Evolutionary conservation across 192 early-diverging fungal genomes (phyloP).

Genomic region (Coemansia sp.): DNA sequence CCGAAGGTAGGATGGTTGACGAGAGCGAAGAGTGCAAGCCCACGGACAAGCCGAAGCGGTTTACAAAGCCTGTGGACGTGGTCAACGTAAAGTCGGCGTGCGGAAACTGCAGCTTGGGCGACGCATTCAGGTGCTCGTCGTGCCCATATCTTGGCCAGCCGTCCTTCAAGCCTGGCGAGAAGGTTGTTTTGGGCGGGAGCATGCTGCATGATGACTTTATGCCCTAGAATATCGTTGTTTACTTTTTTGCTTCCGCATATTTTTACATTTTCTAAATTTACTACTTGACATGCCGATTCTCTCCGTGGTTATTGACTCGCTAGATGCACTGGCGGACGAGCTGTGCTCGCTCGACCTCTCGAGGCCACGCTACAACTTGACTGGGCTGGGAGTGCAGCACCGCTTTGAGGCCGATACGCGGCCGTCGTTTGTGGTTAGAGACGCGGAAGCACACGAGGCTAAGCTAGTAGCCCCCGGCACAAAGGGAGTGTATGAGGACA

Average conservation of each 20-base stretch:
- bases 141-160: constrained; percentile 99
- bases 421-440: constrained; percentile 38
- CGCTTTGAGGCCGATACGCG: constrained; percentile 38
- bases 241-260: neutral
- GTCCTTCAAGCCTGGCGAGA: constrained; percentile 92
- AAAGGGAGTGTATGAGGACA: constrained; percentile 54
- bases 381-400: constrained; percentile 35
- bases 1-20: constrained; percentile 69
- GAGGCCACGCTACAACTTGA: constrained; percentile 40
- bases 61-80: constrained; percentile 48
- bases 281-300: constrained; percentile 30
- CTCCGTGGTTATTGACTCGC: constrained; percentile 26
- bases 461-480: constrained; percentile 52
- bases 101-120: constrained; percentile 86
- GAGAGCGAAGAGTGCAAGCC: constrained; percentile 24
- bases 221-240: constrained; percentile 12
- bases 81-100: constrained; percentile 63
- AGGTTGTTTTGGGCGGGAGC: constrained; percentile 79
- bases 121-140: constrained; percentile 93
- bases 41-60: constrained; percentile 58
- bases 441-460: constrained; percentile 48
- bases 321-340: constrained; percentile 43
- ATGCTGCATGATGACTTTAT: constrained; percentile 54
- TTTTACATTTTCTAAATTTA: neutral
- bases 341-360: constrained; percentile 45